Evolutionary conservation across 208 protist species (phyloP).

Genomic region (Leishmania martiniquensis): DNA sequence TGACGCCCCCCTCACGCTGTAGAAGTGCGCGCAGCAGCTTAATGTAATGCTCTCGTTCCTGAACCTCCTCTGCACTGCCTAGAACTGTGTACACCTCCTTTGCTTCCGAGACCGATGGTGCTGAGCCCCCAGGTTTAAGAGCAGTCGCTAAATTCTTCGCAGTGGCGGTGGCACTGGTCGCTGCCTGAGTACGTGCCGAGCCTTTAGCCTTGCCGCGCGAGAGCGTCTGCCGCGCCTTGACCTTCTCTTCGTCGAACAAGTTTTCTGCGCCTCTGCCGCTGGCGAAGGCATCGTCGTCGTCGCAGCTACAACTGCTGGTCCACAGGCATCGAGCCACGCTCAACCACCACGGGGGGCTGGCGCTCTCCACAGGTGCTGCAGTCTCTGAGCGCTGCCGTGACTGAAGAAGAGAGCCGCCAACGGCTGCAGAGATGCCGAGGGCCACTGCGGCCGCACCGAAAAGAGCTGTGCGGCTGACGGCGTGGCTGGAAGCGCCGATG

Average conservation of each 20-base stretch:
- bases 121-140: neutral
- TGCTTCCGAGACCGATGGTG: neutral
- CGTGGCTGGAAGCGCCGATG: neutral
- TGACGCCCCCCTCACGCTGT: constrained; percentile 37
- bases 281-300: constrained; percentile 57
- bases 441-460: constrained; percentile 5
- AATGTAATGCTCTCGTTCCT: constrained; percentile 51
- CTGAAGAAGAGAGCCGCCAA: constrained; percentile 22
- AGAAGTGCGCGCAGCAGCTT: constrained; percentile 54
- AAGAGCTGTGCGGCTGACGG: neutral
- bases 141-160: neutral
- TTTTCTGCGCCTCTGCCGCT: constrained; percentile 37
- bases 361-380: neutral
- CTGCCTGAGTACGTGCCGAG: neutral
- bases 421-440: constrained; percentile 15
- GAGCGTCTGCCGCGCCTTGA: constrained; percentile 17
- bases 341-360: constrained; percentile 21
- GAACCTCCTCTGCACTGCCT: constrained; percentile 21
- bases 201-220: neutral
- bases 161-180: neutral
- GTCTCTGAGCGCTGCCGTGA: neutral
- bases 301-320: constrained; percentile 4
- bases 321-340: neutral
- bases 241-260: constrained; percentile 33
- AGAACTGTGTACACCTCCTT: neutral